Percentiles rank a stretch among this genome's conserved stretches.
Conservation (phyloP, 139 green algal genomes). For the Pseudopediastrum boryanum region DNA sequence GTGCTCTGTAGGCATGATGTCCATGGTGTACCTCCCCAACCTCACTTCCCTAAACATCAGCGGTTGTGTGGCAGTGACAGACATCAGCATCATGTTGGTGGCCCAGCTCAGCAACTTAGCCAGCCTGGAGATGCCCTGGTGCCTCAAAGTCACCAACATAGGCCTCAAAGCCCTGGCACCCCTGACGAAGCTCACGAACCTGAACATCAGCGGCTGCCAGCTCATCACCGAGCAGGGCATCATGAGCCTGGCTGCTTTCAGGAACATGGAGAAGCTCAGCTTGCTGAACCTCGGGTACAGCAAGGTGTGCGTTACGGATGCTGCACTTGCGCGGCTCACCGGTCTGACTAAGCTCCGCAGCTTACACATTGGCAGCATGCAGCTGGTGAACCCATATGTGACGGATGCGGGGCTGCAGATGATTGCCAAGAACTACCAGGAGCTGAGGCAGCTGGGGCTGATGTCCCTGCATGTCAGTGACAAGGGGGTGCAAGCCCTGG, state of each 20-base stretch:
- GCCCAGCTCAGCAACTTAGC: conserved; percentile 37
- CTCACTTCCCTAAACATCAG: conserved; percentile 50
- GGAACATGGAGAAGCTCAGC: conserved; percentile 4
- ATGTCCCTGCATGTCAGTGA: conserved; percentile 45
- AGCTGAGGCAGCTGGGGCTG: conserved; percentile 45
- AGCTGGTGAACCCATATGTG: conserved; percentile 33
- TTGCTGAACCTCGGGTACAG: conserved; percentile 44
- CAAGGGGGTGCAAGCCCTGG: conserved; percentile 20
- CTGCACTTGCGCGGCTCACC: conserved; percentile 19
- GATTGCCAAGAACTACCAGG: conserved; percentile 21
- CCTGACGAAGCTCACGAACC: conserved; percentile 41
- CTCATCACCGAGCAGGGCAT: conserved; percentile 52
- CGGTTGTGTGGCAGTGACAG: conserved; percentile 49
- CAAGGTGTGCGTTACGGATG: conserved; percentile 47
- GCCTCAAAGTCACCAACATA: conserved; percentile 49
- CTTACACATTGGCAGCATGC: conserved; percentile 41
- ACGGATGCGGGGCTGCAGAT: conserved; percentile 30
- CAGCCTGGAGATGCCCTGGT: conserved; percentile 56
- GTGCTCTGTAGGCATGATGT: conserved; percentile 40
- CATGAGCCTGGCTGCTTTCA: conserved; percentile 33
- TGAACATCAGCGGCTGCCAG: conserved; percentile 62
- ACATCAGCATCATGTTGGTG: conserved; percentile 45
- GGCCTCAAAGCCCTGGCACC: conserved; percentile 43
- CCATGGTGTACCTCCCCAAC: conserved; percentile 28
- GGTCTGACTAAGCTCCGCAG: conserved; percentile 26